A percentile compares a stretch with the other conserved stretches of the same genome.
Evolutionary conservation across 1,284 basidiomycete species (phyloP).

Genomic region (Vanrija sp.): DNA sequence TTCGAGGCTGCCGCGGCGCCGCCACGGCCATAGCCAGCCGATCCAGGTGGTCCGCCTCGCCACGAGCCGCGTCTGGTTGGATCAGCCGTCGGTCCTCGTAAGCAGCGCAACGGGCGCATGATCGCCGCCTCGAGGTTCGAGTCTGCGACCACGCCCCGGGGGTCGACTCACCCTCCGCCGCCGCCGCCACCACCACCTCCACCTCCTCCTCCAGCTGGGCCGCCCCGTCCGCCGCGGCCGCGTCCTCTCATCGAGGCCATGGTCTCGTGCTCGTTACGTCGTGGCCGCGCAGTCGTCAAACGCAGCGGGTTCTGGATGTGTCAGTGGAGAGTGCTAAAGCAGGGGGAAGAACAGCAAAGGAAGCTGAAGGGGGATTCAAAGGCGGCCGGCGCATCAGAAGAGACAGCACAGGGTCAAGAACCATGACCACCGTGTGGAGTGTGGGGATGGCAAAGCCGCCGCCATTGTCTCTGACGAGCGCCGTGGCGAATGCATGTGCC

Average conservation of each 20-base stretch:
- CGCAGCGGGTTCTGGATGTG: not conserved
- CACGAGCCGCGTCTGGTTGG: constrained; percentile 33
- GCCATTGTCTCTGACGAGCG: too few species aligned
- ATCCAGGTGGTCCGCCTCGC: constrained; percentile 38
- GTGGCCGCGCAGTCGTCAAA: not conserved
- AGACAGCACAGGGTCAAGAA: too few species aligned
- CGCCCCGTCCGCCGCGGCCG: constrained; percentile 18
- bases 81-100: constrained; percentile 1
- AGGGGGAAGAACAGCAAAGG: not conserved
- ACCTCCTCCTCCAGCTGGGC: constrained; percentile 3
- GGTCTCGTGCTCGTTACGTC: constrained; percentile 4
- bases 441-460: too few species aligned
- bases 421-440: too few species aligned
- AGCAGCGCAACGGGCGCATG: too few species aligned
- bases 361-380: too few species aligned
- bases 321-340: not conserved
- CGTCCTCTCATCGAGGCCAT: constrained; percentile 22
- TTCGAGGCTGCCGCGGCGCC: constrained; percentile 4
- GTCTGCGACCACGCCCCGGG: not conserved
- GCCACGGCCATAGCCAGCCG: constrained; percentile 19
- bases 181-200: too few species aligned
- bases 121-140: constrained; percentile 6
- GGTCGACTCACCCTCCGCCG: not conserved
- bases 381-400: too few species aligned
- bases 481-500: too few species aligned